Evolutionary conservation across 2,329 filamentous ascomycete species (phyloP).

Genomic region (Cordyceps sp.): DNA sequence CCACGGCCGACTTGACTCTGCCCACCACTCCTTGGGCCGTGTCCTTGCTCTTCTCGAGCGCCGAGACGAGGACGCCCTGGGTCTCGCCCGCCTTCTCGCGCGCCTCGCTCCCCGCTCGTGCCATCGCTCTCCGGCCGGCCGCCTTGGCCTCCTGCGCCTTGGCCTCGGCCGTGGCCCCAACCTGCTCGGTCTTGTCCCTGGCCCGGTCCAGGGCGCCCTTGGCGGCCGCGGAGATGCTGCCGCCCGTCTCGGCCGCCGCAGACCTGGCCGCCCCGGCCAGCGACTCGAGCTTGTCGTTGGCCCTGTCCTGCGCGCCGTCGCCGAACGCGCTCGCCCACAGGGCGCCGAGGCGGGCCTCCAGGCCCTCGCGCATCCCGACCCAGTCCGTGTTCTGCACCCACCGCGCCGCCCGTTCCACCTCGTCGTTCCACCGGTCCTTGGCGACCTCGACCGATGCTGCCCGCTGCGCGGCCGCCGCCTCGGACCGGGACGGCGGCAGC

Average conservation of each 20-base stretch:
- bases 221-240: slow-evolving; percentile 16
- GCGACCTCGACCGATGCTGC: slow-evolving; percentile 45
- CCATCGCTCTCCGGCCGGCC: slow-evolving; percentile 8
- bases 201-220: slow-evolving; percentile 17
- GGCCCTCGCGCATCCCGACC: slow-evolving; percentile 40
- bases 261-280: slow-evolving; percentile 10
- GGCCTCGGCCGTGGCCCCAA: slow-evolving; percentile 11
- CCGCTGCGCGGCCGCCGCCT: slow-evolving; percentile 32
- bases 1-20: slow-evolving; percentile 18
- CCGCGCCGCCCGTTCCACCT: slow-evolving; percentile 48
- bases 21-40: slow-evolving; percentile 22
- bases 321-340: slow-evolving; percentile 22
- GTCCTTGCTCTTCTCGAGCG: slow-evolving; percentile 22
- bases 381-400: slow-evolving; percentile 53
- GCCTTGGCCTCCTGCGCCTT: slow-evolving; percentile 12
- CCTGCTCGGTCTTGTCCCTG: slow-evolving; percentile 11
- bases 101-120: too few relatives aligned
- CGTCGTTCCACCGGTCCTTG: slow-evolving; percentile 66
- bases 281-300: slow-evolving; percentile 12
- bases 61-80: slow-evolving; percentile 19
- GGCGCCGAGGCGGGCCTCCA: slow-evolving; percentile 31
- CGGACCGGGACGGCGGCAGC: slow-evolving; percentile 31
- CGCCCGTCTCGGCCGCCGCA: slow-evolving; percentile 10
- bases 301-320: slow-evolving; percentile 4
- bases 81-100: slow-evolving; percentile 16